phyloP scores from a whole-genome alignment of 106 monocot species.

The Amphibolis antarctica region DNA sequence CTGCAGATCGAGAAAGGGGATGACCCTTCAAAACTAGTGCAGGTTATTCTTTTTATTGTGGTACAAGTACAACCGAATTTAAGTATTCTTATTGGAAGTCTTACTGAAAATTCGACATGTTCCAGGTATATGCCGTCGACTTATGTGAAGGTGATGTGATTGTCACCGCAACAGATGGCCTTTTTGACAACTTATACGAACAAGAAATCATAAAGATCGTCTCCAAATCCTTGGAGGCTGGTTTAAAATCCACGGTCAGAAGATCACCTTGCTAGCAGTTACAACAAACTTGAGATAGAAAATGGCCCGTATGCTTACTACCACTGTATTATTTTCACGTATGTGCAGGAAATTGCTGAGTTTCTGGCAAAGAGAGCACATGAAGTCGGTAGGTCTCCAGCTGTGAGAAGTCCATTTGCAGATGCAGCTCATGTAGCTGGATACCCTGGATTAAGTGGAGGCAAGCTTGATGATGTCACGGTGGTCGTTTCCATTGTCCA shows the following conservation, averaged over 20 bases:
- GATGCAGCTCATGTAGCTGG: constrained; percentile 83
- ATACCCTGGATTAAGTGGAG: constrained; percentile 52
- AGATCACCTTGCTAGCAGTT: background rate
- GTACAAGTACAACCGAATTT: no score
- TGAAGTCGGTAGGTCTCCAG: constrained; percentile 55
- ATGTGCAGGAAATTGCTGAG: constrained; percentile 62
- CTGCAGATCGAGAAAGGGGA: constrained; percentile 83
- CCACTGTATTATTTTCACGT: background rate
- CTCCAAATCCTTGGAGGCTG: constrained; percentile 44
- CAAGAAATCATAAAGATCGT: constrained; percentile 56
- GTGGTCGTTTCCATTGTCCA: constrained; percentile 71
- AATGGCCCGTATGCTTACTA: no score
- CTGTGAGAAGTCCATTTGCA: constrained; percentile 62
- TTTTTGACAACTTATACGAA: constrained; percentile 84
- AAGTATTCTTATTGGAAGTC: no score
- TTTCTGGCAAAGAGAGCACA: constrained; percentile 49
- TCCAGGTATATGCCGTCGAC: constrained; percentile 48
- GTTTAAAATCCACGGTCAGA: constrained; percentile 52
- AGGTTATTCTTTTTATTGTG: constrained; percentile 26
- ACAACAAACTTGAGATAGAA: background rate
- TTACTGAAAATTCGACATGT: background rate
- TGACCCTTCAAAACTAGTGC: constrained; percentile 50
- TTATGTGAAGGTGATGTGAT: constrained; percentile 78
- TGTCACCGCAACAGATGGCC: constrained; percentile 79
- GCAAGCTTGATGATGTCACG: constrained; percentile 96